Evolutionary conservation across 106 monocot genomes (phyloP).

Genomic region (Iris macrosiphon): DNA sequence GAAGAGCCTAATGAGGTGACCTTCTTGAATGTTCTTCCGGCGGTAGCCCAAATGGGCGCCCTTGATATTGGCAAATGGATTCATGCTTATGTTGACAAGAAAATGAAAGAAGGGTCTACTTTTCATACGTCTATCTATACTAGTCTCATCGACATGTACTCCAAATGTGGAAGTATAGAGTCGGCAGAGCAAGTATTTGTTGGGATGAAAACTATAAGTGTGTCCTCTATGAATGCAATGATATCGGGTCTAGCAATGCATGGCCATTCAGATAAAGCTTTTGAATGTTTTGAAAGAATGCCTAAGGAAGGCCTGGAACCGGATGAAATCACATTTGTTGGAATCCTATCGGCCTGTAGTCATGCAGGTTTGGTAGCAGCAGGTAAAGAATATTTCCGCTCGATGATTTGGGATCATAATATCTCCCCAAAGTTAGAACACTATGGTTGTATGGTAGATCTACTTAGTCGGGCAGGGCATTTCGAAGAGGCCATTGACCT

Average conservation of each 20-base stretch:
- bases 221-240: conserved; percentile 44
- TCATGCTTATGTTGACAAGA: neutral
- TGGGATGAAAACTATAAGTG: conserved; percentile 17
- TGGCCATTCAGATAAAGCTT: conserved; percentile 31
- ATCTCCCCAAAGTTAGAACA: conserved; percentile 45
- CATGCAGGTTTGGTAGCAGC: conserved; percentile 40
- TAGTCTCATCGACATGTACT: conserved; percentile 41
- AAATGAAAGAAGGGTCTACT: neutral
- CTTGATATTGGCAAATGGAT: neutral
- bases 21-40: neutral
- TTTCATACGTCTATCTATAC: neutral
- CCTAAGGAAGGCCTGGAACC: conserved; percentile 28
- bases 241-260: conserved; percentile 39
- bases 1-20: conserved; percentile 64
- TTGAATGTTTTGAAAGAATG: conserved; percentile 41
- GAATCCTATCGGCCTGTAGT: conserved; percentile 44
- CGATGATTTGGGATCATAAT: conserved; percentile 24
- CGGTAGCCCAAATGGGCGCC: neutral
- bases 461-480: conserved; percentile 30
- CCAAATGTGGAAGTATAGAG: conserved; percentile 43
- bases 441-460: conserved; percentile 57
- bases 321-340: conserved; percentile 42
- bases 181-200: conserved; percentile 18
- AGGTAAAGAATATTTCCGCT: conserved; percentile 23
- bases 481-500: conserved; percentile 35